phyloP scores from a whole-genome alignment of 345 rosid genomes.

The Clausena lansium region DNA sequence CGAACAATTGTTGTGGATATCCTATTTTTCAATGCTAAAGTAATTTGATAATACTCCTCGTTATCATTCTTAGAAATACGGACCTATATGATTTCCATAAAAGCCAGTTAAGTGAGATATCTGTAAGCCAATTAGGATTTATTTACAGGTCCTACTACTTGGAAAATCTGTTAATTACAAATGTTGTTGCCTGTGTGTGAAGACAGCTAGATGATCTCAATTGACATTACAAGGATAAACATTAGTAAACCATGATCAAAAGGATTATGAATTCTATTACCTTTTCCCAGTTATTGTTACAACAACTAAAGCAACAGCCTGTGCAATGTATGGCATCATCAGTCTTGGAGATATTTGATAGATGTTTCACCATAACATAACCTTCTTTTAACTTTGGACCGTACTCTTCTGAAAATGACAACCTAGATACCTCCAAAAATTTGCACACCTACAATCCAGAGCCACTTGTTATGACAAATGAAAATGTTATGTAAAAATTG shows the following conservation, averaged over 20 bases:
- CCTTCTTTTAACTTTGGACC: slow-evolving; percentile 94
- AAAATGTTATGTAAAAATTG: background rate
- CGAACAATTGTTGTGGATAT: background rate
- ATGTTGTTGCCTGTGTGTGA: background rate
- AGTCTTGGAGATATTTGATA: slow-evolving; percentile 34
- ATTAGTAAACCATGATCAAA: background rate
- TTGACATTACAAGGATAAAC: background rate
- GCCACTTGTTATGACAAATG: background rate
- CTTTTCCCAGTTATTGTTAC: slow-evolving; percentile 66
- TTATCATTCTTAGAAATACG: background rate
- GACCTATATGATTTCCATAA: background rate
- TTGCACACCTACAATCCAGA: slow-evolving; percentile 68
- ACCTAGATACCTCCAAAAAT: slow-evolving; percentile 85
- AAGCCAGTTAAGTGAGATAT: background rate
- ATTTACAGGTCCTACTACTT: background rate
- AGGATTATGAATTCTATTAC: slow-evolving; percentile 27
- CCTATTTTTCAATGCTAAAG: background rate
- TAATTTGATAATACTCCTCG: background rate
- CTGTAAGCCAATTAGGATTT: background rate
- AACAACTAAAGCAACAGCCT: slow-evolving; percentile 52
- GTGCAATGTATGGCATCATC: slow-evolving; percentile 41
- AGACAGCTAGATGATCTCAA: background rate
- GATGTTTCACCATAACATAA: slow-evolving; percentile 70
- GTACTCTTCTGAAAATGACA: slow-evolving; percentile 74
- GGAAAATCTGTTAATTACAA: background rate